Percentiles rank a stretch among this genome's conserved stretches.
Conservation (phyloP, 257 asterid species). For the Fraxinus cuspidata region DNA sequence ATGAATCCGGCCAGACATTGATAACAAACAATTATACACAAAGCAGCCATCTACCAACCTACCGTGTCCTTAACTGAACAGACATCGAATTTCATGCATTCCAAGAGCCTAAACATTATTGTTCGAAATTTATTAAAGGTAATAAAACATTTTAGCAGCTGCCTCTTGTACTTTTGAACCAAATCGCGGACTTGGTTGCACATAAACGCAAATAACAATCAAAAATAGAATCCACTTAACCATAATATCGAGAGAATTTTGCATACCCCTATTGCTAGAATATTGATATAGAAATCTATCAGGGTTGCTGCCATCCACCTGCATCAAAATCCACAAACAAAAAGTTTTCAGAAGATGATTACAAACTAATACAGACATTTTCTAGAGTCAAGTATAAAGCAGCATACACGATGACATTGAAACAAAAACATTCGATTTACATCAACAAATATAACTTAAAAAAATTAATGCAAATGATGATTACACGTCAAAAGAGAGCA, state of each 20-base stretch:
- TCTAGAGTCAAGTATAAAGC: background rate
- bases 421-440: background rate
- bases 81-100: background rate
- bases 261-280: conserved; percentile 62
- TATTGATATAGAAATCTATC: conserved; percentile 66
- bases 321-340: conserved; percentile 22
- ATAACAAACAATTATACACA: background rate
- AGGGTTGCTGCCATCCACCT: conserved; percentile 87
- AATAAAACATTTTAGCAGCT: background rate
- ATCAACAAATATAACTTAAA: background rate
- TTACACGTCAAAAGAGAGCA: background rate
- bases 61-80: background rate
- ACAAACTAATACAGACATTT: background rate
- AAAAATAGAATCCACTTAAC: background rate
- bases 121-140: background rate
- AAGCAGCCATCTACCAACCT: background rate
- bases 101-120: background rate
- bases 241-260: conserved; percentile 13
- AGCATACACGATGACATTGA: background rate
- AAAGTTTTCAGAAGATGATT: background rate
- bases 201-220: conserved; percentile 2
- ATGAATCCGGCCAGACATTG: background rate
- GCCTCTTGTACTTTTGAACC: background rate
- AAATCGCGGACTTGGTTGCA: background rate
- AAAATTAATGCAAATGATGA: background rate